Base-by-base conservation (phyloP, 805 yeast genomes). In the Sungouiozyma ichnusensis region DNA sequence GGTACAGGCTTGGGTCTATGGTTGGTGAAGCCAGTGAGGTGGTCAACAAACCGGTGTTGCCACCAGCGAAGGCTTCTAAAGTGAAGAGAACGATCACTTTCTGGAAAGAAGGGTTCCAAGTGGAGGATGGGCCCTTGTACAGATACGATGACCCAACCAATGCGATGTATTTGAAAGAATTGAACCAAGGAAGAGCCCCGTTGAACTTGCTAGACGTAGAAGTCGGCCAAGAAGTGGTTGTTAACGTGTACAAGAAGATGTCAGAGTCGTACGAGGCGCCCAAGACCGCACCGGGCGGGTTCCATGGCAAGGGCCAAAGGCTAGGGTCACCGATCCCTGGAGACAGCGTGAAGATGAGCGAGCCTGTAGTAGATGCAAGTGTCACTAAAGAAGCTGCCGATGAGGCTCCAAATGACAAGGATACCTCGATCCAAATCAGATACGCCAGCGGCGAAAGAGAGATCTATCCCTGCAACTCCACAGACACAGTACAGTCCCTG, bases 81-180 rank as follows among this genome's bases (percentile, higher is more conserved):
- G 95, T 81, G 4, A 71, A 73, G 15, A 74, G 97, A 55, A 83
- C 83, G 35, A 81, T 92, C 47, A 85, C 94, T 0, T 90, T 92
- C 60, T 92, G 98, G 98, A 81, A 79, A 51, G 90, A 92, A 55
- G 98, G 98, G 1, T 92, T 92, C 64, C 85, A 86, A 48, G 87
- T 92, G 19, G 97, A 92, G 27, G 95, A 88, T 38, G 97, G 97
- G 2, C 76, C 76, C 18, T 71, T 92, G 43, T 81, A 74, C 60
- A 71, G 92, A 44, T 92, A 87, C 60, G 96, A 90, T 55, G 97
- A 92, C 60, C 95, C 95, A 4, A 77, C 74, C n/a, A 92, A 90
- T 59, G 79, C 79, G 38, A 74, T 72, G 36, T 82, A 85, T 49
- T 68, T 92, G 53, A 73, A 78, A 48, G 92, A 88, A 50, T 72